Base-by-base conservation (phyloP, 352 stramenopile genomes). In the Pythium phragmiticola region DNA sequence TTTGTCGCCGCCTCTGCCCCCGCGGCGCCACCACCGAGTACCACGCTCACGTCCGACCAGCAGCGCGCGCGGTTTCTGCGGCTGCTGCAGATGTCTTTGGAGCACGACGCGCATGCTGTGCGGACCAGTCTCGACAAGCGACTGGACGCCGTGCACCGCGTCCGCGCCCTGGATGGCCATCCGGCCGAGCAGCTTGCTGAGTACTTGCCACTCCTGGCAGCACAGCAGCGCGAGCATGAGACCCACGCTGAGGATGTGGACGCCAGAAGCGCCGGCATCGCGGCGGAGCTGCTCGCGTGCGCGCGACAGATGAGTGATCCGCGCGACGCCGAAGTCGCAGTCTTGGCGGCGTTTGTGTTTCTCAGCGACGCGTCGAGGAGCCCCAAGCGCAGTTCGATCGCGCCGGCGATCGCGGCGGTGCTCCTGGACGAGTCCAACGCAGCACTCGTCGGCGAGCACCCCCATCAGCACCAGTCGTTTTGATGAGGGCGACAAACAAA, bases 301-400 rank as follows among this genome's bases (percentile, higher is more conserved):
- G 73, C 78, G 14, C 72, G 66, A 17, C 73, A 69, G 21, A 66
- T 92, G 70, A 69, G 28, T 9, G 65, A 74, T 21, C 49, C 72
- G 16, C 59, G 80, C 42, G 83, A 90, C 61, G 76, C 63, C 23
- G 83, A 92, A 46, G 69, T 80, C 23, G 79, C 81, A 13, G 70
- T 85, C 28, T 50, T 92, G 19, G 81, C 68, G 13, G 75, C 79
- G 5, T 92, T 90, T 46, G 80, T 89, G 65, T 89, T 89, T 56
- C 49, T 76, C 46, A 75, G 73, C 36, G 74, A 88, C 23, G 64
- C 54, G 30, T 63, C 53, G 19, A 68, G 72, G 58, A 57, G 70
- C 4, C 66, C 76, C 36, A 64, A 65, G 4, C 41, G 53, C 43
- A 34, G 46, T 8, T 50, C 73, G 16, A 79, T 87, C 69, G 64